Conservation (phyloP, 2,329 filamentous ascomycete species). For the Sclerotinia trifoliorum region DNA sequence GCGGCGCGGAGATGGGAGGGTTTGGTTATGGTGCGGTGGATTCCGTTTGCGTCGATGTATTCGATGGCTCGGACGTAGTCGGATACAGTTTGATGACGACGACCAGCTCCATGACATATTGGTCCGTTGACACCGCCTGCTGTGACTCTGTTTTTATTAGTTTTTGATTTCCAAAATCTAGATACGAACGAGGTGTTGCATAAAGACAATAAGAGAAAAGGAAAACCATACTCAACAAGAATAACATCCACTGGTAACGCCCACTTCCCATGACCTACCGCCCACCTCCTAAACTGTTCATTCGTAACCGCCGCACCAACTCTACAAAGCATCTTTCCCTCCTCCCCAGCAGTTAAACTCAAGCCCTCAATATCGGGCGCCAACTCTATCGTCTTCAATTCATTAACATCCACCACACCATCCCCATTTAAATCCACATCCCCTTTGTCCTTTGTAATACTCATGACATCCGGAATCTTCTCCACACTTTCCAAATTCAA, state of each 20-base stretch:
- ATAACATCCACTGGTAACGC: constrained; percentile 48
- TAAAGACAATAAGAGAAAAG: not conserved
- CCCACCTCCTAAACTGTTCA: constrained; percentile 48
- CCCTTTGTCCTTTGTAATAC: constrained; percentile 28
- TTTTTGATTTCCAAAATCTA: not conserved
- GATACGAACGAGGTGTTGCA: not conserved
- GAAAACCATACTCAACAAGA: constrained; percentile 43
- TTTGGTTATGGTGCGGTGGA: constrained; percentile 44
- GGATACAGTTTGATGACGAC: constrained; percentile 45
- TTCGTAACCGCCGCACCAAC: constrained; percentile 48
- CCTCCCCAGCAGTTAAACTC: constrained; percentile 25
- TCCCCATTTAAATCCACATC: not conserved
- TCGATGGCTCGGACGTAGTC: constrained; percentile 49
- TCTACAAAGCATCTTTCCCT: constrained; percentile 40
- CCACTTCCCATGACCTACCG: constrained; percentile 44
- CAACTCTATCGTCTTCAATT: constrained; percentile 23
- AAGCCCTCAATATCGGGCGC: constrained; percentile 11
- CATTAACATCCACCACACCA: constrained; percentile 7
- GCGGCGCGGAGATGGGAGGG: constrained; percentile 44
- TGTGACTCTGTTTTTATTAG: constrained; percentile 41
- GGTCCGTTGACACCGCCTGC: constrained; percentile 47
- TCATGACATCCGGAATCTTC: constrained; percentile 42
- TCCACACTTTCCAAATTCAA: constrained; percentile 43
- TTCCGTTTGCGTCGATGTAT: constrained; percentile 49
- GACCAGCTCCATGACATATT: constrained; percentile 50